Conservation (phyloP, 129 eudicot genomes). For the Tanacetum coccineum region DNA sequence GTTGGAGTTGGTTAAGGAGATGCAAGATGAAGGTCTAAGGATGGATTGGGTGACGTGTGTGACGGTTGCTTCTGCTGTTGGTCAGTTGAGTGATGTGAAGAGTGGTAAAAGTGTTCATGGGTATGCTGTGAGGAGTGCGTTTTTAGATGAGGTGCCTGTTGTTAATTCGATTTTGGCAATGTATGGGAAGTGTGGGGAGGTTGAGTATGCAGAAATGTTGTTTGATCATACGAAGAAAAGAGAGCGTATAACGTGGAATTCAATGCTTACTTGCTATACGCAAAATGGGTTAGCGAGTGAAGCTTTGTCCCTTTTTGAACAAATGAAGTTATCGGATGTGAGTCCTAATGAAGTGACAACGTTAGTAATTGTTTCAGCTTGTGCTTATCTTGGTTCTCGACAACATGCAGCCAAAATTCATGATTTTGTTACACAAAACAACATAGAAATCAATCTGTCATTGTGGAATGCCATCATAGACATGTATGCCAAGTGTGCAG, state of each 20-base stretch:
- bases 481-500: slow-evolving; percentile 66
- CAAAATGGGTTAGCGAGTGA: slow-evolving; percentile 33
- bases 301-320: slow-evolving; percentile 45
- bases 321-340: slow-evolving; percentile 20
- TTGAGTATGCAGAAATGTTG: slow-evolving; percentile 27
- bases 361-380: slow-evolving; percentile 37
- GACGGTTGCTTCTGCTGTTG: slow-evolving; percentile 38
- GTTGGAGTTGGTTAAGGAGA: slow-evolving; percentile 27
- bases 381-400: slow-evolving; percentile 30
- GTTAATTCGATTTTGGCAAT: slow-evolving; percentile 41
- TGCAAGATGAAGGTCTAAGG: slow-evolving; percentile 38
- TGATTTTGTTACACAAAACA: slow-evolving; percentile 18
- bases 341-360: slow-evolving; percentile 36
- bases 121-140: slow-evolving; percentile 23
- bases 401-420: slow-evolving; percentile 28
- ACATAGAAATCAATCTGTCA: slow-evolving; percentile 29
- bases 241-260: slow-evolving; percentile 30
- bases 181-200: slow-evolving; percentile 45
- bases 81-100: slow-evolving; percentile 30
- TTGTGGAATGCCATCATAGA: slow-evolving; percentile 46
- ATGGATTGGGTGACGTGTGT: slow-evolving; percentile 41
- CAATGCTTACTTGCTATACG: slow-evolving; percentile 34
- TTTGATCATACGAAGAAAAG: slow-evolving; percentile 20
- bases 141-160: slow-evolving; percentile 31
- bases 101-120: slow-evolving; percentile 35